Percentiles rank a stretch among this genome's conserved stretches.
Conservation (phyloP, 176 grass and related monocot species). For the Elymus sibiricus region DNA sequence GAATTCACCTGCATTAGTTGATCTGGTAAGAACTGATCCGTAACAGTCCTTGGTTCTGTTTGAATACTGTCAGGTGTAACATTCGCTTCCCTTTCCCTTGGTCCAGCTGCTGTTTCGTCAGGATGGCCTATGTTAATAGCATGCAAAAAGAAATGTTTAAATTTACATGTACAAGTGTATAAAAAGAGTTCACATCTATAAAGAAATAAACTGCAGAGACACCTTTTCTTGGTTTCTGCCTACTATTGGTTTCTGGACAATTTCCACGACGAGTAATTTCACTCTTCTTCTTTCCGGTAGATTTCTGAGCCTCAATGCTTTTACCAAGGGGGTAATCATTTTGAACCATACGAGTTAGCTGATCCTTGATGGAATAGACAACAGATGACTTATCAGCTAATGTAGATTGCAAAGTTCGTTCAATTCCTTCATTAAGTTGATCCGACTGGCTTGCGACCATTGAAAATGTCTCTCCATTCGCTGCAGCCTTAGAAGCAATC, state of each 20-base stretch:
- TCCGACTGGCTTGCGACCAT: constrained; percentile 65
- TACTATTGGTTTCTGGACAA: constrained; percentile 54
- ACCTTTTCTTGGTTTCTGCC: constrained; percentile 76
- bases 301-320: constrained; percentile 43
- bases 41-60: constrained; percentile 40
- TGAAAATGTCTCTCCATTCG: constrained; percentile 60
- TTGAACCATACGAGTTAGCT: constrained; percentile 39
- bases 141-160: constrained; percentile 3
- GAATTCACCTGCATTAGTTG: constrained; percentile 65
- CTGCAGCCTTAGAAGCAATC: constrained; percentile 80
- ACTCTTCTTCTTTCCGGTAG: constrained; percentile 54
- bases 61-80: constrained; percentile 42
- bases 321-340: constrained; percentile 43
- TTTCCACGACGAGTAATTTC: constrained; percentile 43
- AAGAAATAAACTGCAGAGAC: constrained; percentile 1
- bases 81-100: constrained; percentile 47
- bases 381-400: constrained; percentile 47
- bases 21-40: constrained; percentile 66
- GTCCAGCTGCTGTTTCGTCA: constrained; percentile 43
- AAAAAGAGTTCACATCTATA: constrained; percentile 3
- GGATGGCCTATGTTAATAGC: constrained; percentile 18
- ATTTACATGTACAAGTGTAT: neutral
- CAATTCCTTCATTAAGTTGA: constrained; percentile 69
- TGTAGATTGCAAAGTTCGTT: constrained; percentile 50
- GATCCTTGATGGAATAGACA: constrained; percentile 40